Evolutionary conservation across 2,329 filamentous ascomycete species (phyloP).

Genomic region (Drechslerella stenobrocha): DNA sequence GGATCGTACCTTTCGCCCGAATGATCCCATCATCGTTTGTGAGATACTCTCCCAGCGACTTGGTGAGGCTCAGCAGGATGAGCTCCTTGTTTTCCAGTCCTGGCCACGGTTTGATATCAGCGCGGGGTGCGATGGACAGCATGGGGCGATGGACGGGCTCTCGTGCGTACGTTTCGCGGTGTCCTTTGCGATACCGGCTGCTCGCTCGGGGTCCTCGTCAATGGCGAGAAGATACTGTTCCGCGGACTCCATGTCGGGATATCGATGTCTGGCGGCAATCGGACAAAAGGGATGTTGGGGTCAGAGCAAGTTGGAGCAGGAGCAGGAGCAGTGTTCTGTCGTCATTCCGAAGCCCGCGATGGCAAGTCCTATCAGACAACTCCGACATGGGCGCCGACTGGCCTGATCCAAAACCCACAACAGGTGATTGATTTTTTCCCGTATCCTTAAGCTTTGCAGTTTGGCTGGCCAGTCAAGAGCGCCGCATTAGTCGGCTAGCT

Average conservation of each 20-base stretch:
- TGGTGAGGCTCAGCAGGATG: conserved; percentile 66
- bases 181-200: conserved; percentile 49
- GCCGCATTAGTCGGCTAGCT: conserved; percentile 5
- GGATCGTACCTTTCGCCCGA: conserved; percentile 62
- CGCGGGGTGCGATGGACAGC: conserved; percentile 11
- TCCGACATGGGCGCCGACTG: conserved; percentile 5
- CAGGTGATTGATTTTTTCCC: no score
- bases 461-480: no score
- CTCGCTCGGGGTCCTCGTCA: conserved; percentile 52
- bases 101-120: conserved; percentile 53
- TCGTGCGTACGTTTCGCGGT: conserved; percentile 51
- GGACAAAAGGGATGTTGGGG: not conserved
- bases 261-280: conserved; percentile 3
- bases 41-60: conserved; percentile 68
- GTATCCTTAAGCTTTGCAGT: no score
- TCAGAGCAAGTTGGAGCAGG: no score
- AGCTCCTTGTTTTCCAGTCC: conserved; percentile 65
- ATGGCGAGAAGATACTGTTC: conserved; percentile 51
- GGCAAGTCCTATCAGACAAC: conserved; percentile 15
- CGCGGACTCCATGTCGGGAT: conserved; percentile 34
- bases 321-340: no score
- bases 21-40: conserved; percentile 67
- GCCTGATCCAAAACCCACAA: conserved; percentile 22
- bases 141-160: not conserved
- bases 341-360: no score